phyloP scores from a whole-genome alignment of 805 yeast genomes.

The Geotrichum ghanense region DNA sequence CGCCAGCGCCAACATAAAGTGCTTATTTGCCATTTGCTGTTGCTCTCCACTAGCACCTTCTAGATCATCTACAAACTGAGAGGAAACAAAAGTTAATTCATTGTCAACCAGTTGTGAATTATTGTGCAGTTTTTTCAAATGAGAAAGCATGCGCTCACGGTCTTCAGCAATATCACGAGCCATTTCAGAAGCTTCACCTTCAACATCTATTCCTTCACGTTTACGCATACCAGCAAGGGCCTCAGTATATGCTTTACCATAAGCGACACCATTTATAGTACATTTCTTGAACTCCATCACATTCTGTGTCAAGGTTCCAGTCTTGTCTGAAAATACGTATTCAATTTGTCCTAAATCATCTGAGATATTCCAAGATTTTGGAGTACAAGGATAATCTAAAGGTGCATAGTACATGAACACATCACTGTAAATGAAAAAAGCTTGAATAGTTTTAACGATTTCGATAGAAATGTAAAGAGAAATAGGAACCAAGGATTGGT shows the following conservation, averaged over 20 bases:
- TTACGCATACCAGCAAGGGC: constrained; percentile 64
- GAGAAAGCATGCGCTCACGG: constrained; percentile 35
- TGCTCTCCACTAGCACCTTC: constrained; percentile 27
- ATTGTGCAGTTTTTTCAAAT: constrained; percentile 25
- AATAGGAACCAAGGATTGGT: constrained; percentile 71
- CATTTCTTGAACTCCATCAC: constrained; percentile 76
- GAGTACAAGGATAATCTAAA: constrained; percentile 65
- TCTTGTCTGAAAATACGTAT: constrained; percentile 71
- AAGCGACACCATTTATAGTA: constrained; percentile 52
- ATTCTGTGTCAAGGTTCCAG: constrained; percentile 76
- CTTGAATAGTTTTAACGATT: constrained; percentile 67
- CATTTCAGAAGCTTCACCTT: constrained; percentile 32
- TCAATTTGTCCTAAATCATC: constrained; percentile 81
- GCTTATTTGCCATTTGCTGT: constrained; percentile 39
- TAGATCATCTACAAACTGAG: constrained; percentile 46
- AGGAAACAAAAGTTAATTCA: constrained; percentile 47
- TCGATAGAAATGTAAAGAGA: constrained; percentile 71
- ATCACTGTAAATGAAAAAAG: constrained; percentile 64
- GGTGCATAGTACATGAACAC: constrained; percentile 55
- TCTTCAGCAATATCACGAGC: constrained; percentile 32
- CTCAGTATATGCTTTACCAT: constrained; percentile 70
- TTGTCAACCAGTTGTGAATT: constrained; percentile 41
- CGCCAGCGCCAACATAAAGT: constrained; percentile 55
- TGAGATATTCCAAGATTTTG: constrained; percentile 74
- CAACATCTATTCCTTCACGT: constrained; percentile 42